A percentile compares a stretch with the other conserved stretches of the same genome.
These are phyloP conservation scores for Eucalyptus coolabah DNA, from an alignment of 345 rosid genomes.

Conservation along the genomic window DNA sequence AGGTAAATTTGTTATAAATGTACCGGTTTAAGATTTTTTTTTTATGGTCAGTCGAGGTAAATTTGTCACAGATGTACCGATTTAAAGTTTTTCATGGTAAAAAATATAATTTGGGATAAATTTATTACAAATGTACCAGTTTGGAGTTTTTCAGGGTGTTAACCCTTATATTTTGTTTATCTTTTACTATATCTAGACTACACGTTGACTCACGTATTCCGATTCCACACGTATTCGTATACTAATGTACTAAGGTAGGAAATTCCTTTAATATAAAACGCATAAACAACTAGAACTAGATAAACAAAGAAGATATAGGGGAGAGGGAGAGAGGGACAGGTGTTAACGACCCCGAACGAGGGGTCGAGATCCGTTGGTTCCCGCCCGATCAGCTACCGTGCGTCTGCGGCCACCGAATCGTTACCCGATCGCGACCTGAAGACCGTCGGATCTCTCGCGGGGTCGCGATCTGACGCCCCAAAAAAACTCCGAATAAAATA, in stretches of 20 bases:
- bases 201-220: background rate
- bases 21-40: too few species aligned
- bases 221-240: background rate
- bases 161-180: too few species aligned
- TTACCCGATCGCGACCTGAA: background rate
- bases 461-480: background rate
- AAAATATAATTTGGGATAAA: too few species aligned
- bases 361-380: background rate
- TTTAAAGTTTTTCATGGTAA: too few species aligned
- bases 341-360: background rate
- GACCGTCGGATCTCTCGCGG: background rate
- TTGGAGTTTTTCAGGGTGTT: too few species aligned
- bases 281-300: background rate
- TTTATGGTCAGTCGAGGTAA: too few species aligned
- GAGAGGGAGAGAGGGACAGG: background rate
- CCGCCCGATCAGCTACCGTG: background rate
- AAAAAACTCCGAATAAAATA: background rate
- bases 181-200: too few species aligned
- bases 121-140: rapidly evolving
- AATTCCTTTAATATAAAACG: background rate
- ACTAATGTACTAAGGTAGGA: background rate
- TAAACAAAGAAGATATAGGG: background rate
- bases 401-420: background rate
- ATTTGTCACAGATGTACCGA: rapidly evolving
- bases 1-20: too few species aligned